phyloP scores from a whole-genome alignment of 169 alveolate genomes.

The Eimeria tenella region DNA sequence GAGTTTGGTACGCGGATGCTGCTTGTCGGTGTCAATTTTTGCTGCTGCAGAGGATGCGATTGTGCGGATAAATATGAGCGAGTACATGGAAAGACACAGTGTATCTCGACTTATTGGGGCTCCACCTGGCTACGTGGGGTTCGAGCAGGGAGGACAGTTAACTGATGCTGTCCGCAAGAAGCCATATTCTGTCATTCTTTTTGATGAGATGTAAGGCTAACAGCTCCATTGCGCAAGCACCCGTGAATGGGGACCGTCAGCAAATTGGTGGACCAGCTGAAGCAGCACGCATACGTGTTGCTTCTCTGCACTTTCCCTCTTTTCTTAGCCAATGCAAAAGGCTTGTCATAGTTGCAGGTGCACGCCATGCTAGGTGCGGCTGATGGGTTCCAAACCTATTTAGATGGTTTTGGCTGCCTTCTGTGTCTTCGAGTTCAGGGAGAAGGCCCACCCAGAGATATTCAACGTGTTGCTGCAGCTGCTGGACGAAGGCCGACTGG shows the following conservation, averaged over 20 bases:
- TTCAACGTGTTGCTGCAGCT: constrained; percentile 91
- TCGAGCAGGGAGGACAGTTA: constrained; percentile 92
- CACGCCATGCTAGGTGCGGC: not conserved
- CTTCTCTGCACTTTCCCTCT: no score
- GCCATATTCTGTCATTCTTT: constrained; percentile 91
- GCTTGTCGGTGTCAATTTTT: not conserved
- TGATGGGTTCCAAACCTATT: not conserved
- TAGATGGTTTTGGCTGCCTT: not conserved
- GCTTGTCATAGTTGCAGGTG: not conserved
- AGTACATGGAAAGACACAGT: constrained; percentile 94
- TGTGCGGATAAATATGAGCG: constrained; percentile 93
- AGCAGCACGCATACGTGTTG: no score
- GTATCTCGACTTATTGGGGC: constrained; percentile 94
- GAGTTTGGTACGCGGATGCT: not conserved
- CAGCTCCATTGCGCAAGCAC: no score
- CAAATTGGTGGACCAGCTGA: no score
- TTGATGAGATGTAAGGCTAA: constrained; percentile 88
- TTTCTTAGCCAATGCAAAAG: no score
- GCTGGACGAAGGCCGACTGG: constrained; percentile 91
- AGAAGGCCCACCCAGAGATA: constrained; percentile 95
- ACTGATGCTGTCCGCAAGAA: constrained; percentile 92
- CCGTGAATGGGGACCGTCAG: no score
- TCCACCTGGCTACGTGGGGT: constrained; percentile 95
- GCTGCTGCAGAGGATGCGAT: constrained; percentile 68
- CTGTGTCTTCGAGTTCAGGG: constrained; percentile 78